Percentiles rank a stretch among this genome's conserved stretches.
Conservation (phyloP, 495 filamentous ascomycete species). For the Poronia punctata region DNA sequence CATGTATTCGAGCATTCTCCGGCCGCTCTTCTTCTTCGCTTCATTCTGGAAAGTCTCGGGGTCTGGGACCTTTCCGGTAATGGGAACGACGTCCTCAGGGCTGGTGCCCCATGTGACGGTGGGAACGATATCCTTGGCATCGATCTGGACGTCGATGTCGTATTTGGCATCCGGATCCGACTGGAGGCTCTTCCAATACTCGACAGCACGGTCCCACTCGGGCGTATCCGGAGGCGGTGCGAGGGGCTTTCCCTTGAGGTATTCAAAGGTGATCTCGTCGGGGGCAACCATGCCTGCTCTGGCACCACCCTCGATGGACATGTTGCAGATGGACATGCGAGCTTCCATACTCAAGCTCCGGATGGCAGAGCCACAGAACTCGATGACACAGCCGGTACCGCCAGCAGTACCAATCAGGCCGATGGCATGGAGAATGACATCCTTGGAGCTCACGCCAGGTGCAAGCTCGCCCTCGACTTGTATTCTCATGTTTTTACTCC, state of each 20-base stretch:
- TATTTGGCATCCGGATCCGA: constrained; percentile 81
- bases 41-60: constrained; percentile 79
- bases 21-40: constrained; percentile 67
- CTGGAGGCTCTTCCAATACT: constrained; percentile 81
- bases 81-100: constrained; percentile 90
- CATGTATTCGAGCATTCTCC: constrained; percentile 91
- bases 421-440: constrained; percentile 90
- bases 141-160: constrained; percentile 78
- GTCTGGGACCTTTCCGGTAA: constrained; percentile 81
- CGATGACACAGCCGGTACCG: constrained; percentile 89
- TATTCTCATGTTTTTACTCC: constrained; percentile 97
- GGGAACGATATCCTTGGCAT: constrained; percentile 86
- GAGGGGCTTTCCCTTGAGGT: constrained; percentile 83
- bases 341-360: constrained; percentile 89
- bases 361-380: constrained; percentile 94
- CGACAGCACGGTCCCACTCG: constrained; percentile 85
- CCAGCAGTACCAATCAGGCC: constrained; percentile 93
- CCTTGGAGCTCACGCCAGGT: constrained; percentile 93
- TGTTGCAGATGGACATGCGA: constrained; percentile 98
- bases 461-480: constrained; percentile 86
- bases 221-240: constrained; percentile 75
- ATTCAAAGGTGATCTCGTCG: constrained; percentile 88
- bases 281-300: constrained; percentile 95
- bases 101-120: constrained; percentile 97
- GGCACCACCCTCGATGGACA: constrained; percentile 97